Evolutionary conservation across 2,329 filamentous ascomycete species (phyloP).

Genomic region (Lecanoromycetidae sp.): DNA sequence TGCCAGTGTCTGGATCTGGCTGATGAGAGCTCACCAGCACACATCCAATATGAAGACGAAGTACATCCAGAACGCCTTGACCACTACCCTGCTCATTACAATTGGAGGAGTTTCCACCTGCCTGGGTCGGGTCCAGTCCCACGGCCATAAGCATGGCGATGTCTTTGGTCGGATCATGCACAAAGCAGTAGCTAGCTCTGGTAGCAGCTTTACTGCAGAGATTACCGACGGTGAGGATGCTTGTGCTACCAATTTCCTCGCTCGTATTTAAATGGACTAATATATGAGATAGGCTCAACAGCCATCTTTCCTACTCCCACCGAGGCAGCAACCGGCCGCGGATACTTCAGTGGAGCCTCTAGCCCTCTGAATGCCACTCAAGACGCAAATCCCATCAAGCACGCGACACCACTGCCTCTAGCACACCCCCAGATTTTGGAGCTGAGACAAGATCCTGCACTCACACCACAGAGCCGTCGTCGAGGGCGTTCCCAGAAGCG

Average conservation of each 20-base stretch:
- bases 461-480: background rate
- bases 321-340: background rate
- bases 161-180: conserved; percentile 7
- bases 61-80: background rate
- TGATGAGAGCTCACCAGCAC: background rate
- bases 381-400: background rate
- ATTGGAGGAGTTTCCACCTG: background rate
- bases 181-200: conserved; percentile 3
- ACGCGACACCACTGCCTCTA: background rate
- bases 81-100: conserved; percentile 1
- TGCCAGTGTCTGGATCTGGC: background rate
- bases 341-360: background rate
- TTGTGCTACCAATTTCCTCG: background rate
- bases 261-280: background rate
- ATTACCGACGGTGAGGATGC: background rate
- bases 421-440: background rate
- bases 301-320: background rate
- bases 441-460: no score
- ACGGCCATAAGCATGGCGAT: conserved; percentile 11
- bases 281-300: background rate
- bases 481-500: background rate
- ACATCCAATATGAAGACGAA: conserved; percentile 9
- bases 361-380: background rate
- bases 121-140: conserved; percentile 7
- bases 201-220: background rate